A percentile compares a stretch with the other conserved stretches of the same genome.
phyloP scores from a whole-genome alignment of 768 basidiomycete species.

The Calocybe cyanea region DNA sequence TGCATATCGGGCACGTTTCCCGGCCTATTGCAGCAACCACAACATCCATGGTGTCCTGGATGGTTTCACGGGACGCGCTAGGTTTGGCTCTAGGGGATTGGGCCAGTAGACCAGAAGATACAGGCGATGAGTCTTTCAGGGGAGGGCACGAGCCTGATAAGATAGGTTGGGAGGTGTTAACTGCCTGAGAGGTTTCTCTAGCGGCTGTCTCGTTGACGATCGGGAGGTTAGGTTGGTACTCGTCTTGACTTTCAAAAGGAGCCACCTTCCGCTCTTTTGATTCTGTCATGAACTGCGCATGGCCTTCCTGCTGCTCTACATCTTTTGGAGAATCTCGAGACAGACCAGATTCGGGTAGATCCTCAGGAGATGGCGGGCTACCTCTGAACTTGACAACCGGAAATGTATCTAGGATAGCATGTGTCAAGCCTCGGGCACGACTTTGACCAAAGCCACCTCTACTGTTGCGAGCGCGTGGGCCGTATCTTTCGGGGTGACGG shows the following conservation, averaged over 20 bases:
- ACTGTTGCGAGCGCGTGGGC: slow-evolving; percentile 53
- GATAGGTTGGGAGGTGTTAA: neutral
- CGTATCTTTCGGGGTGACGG: slow-evolving; percentile 89
- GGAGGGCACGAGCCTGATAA: neutral
- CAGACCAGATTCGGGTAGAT: neutral
- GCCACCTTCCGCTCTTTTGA: slow-evolving; percentile 18
- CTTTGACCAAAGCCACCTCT: slow-evolving; percentile 48
- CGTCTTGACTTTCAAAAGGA: slow-evolving; percentile 6
- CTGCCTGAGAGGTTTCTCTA: neutral
- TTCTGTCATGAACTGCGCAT: neutral
- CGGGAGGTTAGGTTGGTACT: neutral
- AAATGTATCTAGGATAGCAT: slow-evolving; percentile 95
- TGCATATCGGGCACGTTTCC: slow-evolving; percentile 93
- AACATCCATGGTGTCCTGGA: slow-evolving; percentile 31
- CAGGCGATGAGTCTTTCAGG: neutral
- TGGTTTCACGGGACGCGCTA: slow-evolving; percentile 13
- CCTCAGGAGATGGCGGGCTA: slow-evolving; percentile 3
- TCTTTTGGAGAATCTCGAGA: slow-evolving; percentile 19
- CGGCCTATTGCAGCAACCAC: slow-evolving; percentile 68
- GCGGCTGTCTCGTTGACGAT: neutral
- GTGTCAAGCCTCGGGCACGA: slow-evolving; percentile 79
- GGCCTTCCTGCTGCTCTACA: slow-evolving; percentile 18
- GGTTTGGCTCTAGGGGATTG: slow-evolving; percentile 16
- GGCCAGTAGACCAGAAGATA: neutral
- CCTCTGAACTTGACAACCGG: slow-evolving; percentile 84